Base-by-base conservation (phyloP, 192 early-diverging fungal genomes). In the Rhizophagus sp. region DNA sequence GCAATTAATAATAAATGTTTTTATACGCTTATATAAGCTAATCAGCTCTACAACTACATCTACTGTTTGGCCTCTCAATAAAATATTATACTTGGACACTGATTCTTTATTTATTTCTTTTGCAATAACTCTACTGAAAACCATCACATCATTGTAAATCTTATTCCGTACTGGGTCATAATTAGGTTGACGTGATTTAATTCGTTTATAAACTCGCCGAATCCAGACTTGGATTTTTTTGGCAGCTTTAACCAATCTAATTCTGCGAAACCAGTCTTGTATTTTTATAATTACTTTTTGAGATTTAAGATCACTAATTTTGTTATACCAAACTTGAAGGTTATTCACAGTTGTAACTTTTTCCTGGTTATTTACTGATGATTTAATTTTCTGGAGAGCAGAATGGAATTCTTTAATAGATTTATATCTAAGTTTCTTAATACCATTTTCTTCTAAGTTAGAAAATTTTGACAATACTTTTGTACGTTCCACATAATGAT, bases 351-450 rank as follows among this genome's bases (percentile, higher is more conserved):
- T 17, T 27, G 49, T 52, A 15, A 30, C 6, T 36, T 36, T 5
- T 36, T 36, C 36, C 36, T 36, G 36, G 3, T 4, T 36, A 52
- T 22, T 62, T 62, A 63, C 34, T 76, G 61, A 24, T 24, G 64
- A 25, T 66, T 39, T 77, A 12, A 78, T 67, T 19, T 67, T 8
- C 15, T 15, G 41, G 50, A 78, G 76, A 22, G 76, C 17, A 27
- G 44, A 78, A 66, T 34, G 41, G 15, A 78, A 78, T 78, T 49
- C 62, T 30, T 78, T n/a, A 65, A 12, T 27, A 47, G 63, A 49
- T 17, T 9, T 65, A 47, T 67, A 78, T 64, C 0, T 49, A 78
- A 78, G 62, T 24, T 49, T 78, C 12, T 11, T 25, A 19, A 64
- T 62, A 0, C 52, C 76, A 78, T 27, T 4, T 22, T 44, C 30